These are phyloP conservation scores for Populus davidiana DNA, from an alignment of 345 rosid species.

Conservation along the genomic window DNA sequence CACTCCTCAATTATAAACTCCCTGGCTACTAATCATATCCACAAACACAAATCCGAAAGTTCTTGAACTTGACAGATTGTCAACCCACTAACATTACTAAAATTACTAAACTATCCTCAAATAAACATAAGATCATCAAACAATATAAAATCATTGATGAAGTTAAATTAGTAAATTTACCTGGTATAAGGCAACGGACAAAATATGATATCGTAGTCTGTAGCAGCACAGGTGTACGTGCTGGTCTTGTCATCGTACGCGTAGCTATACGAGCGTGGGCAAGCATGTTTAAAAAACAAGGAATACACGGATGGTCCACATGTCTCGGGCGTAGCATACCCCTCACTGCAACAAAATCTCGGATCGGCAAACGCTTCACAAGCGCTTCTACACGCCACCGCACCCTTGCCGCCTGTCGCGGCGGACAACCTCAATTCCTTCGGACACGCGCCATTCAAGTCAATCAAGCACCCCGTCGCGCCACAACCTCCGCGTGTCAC, in stretches of 20 bases:
- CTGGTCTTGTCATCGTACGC: conserved; percentile 90
- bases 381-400: conserved; percentile 80
- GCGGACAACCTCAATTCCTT: conserved; percentile 43
- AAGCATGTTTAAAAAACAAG: conserved; percentile 66
- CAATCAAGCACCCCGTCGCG: conserved; percentile 82
- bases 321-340: conserved; percentile 70
- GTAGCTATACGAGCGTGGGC: conserved; percentile 90
- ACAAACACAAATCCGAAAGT: neutral
- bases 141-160: neutral
- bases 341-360: conserved; percentile 68
- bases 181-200: conserved; percentile 90
- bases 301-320: conserved; percentile 69
- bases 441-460: conserved; percentile 81
- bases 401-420: conserved; percentile 9
- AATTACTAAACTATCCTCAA: neutral
- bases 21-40: neutral
- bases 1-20: conserved; percentile 12
- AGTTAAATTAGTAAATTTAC: conserved; percentile 29
- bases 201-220: conserved; percentile 65
- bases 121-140: neutral
- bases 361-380: conserved; percentile 84
- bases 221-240: conserved; percentile 71
- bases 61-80: neutral
- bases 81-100: neutral
- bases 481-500: conserved; percentile 55